Conservation (phyloP, 371 early-diverging fungal species). For the Sporodiniella umbellata region DNA sequence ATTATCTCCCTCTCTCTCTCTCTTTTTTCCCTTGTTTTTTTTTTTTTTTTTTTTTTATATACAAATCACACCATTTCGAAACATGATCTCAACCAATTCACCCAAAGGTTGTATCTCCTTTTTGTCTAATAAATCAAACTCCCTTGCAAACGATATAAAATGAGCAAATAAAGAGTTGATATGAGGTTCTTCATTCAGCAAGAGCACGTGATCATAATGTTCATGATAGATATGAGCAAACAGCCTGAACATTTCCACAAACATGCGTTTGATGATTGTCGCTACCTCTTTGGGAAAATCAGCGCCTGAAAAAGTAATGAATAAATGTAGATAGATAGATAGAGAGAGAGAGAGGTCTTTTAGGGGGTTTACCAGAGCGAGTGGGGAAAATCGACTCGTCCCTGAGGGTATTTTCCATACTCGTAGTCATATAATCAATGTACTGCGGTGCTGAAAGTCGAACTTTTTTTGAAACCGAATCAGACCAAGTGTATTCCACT, state of each 20-base stretch:
- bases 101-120: conserved; percentile 84
- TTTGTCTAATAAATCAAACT: conserved; percentile 92
- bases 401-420: conserved; percentile 81
- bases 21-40: not conserved
- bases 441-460: conserved; percentile 93
- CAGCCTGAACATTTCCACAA: conserved; percentile 83
- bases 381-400: conserved; percentile 93
- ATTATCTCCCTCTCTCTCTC: too few species aligned
- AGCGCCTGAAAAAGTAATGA: too few species aligned
- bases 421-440: conserved; percentile 89
- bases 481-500: conserved; percentile 90
- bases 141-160: conserved; percentile 86
- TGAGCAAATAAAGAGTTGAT: conserved; percentile 95
- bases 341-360: too few species aligned
- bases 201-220: conserved; percentile 85
- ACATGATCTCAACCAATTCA: conserved; percentile 64
- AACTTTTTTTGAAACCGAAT: conserved; percentile 77
- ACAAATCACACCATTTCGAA: conserved; percentile 16
- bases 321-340: too few species aligned
- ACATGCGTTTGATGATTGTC: conserved; percentile 66
- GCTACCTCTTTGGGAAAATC: conserved; percentile 86
- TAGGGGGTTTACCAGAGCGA: conserved; percentile 54
- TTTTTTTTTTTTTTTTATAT: conserved; percentile 3
- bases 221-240: conserved; percentile 92
- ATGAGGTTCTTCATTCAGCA: conserved; percentile 83